phyloP scores from a whole-genome alignment of 2,329 filamentous ascomycete species.

The Keithomyces neogunnii region DNA sequence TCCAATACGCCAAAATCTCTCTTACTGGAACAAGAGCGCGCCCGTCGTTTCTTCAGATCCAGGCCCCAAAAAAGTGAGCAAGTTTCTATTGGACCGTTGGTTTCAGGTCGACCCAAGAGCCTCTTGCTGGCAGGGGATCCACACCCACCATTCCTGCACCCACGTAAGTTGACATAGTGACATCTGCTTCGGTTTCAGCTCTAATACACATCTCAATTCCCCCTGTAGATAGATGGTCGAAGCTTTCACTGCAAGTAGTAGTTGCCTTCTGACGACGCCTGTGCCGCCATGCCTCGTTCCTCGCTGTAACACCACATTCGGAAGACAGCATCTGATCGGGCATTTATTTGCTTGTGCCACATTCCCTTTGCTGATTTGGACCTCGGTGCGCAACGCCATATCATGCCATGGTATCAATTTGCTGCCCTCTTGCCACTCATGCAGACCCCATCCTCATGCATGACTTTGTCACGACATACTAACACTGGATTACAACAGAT shows the following conservation, averaged over 20 bases:
- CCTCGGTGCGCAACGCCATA: too few relatives aligned
- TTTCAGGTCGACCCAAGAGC: not conserved
- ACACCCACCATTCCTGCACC: not conserved
- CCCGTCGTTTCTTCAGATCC: not conserved
- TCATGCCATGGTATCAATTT: too few relatives aligned
- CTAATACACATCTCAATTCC: not conserved
- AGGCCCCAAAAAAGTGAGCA: slow-evolving; percentile 20
- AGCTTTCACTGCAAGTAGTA: too few relatives aligned
- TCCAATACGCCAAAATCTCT: too few relatives aligned
- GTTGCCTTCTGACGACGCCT: not conserved
- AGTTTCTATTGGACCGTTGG: slow-evolving; percentile 30
- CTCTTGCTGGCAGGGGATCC: not conserved
- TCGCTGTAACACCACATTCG: not conserved
- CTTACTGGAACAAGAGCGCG: too few relatives aligned
- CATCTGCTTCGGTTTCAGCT: not conserved
- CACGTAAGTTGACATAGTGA: not conserved
- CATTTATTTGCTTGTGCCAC: not conserved
- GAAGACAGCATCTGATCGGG: not conserved
- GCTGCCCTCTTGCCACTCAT: not conserved
- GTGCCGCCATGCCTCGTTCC: not conserved
- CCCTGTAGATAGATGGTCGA: too few relatives aligned
- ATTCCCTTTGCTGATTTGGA: not conserved
- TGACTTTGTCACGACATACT: not conserved
- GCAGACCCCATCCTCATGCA: not conserved
- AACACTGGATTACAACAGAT: not conserved